Evolutionary conservation across 345 rosid genomes (phyloP), one percentile per base, ranked within the genome.

Genomic region (Reutealis trisperma): DNA sequence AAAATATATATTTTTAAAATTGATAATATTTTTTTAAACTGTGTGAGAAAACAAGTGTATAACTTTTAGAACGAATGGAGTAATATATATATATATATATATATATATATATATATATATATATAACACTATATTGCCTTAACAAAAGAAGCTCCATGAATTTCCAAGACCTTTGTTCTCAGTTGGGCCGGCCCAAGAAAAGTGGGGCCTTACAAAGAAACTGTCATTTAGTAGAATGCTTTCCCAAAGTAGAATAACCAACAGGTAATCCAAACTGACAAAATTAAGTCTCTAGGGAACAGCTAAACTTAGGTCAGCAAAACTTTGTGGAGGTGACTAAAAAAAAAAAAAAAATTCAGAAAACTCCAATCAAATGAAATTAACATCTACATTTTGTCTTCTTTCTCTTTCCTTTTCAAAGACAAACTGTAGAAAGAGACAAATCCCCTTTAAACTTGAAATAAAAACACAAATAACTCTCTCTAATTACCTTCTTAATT

Each of bases 171-270:
- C 72, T 51, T 67, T 72, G 62, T 79, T 63, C 47, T 52, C 61
- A 78, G 67, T 41, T 62, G 80, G 85, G 88, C 84, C 92, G 84
- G 88, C 88, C 81, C 87, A 61, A 76, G 54, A 37, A 57, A 59
- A 72, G 74, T 72, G 79, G 84, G 70, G 55, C 57, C 82, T 79
- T 47, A 57, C 18, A 63, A 60, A 30, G 60, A 22, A 59, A 13
- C 77, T 86, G 89, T 86, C 87, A 27, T 77, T 32, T 76, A 37
- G 75, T 74, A 18, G 1, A 34, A 4, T 0, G 63, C 55, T 73
- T 60, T 14, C 73, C 64, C 80, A 58, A 74, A 65, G 57, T 42
- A 32, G 15, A n/a, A 69, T 7, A 19, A 5, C 27, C 45, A 52
- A 42, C 30, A 52, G 47, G 44, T 10, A 24, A 42, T 16, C 25